Base-by-base conservation (phyloP, 805 yeast genomes). In the Saccharomycopsis microspora region DNA sequence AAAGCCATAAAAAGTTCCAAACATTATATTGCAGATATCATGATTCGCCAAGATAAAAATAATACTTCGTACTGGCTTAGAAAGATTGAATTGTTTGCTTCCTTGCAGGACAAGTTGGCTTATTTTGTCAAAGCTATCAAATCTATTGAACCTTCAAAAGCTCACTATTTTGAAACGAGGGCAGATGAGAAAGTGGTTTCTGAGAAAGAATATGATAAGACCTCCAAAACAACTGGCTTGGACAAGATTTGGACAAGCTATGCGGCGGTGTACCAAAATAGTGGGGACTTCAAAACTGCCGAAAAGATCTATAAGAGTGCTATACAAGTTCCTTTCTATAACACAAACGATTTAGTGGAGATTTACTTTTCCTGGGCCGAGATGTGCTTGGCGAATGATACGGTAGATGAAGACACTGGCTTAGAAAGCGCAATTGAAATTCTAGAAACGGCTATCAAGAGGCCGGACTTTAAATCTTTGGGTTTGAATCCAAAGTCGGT, bases 351-450 rank as follows among this genome's bases (percentile, higher is more conserved):
- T 51, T 63, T 87, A 27, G 84, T 80, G 2, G 72, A 72, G 3
- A 61, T 89, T 5, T 85, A 87, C 74, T 65, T 76, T n/a, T 72
- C 71, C 11, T 89, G 96, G 96, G 69, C 82, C 4, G 83, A 83
- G 48, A 64, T 76, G 62, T 82, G 81, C 50, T 56, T 84, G 32
- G 31, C 34, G 3, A 19, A 7, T n/a, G 49, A 42, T 3, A 19
- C 19, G 2, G 19, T 19, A 19, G 42, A 62, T 60, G 19, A 76
- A 75, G 3, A 56, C 66, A 31, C 61, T 58, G 37, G 64, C 76
- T 9, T 55, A 75, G 51, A 65, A 39, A 60, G 56, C 7, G 77
- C 78, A 1, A 62, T 75, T 3, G 54, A 54, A 8, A 64, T 69
- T 3, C 71, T 76, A 0, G 60, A 62, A 41, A 50, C 52, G 10